Percentiles rank a stretch among this genome's conserved stretches.
These are phyloP conservation scores for Fusarium nelsonii DNA, from an alignment of 2,329 filamentous ascomycete genomes.

Conservation along the genomic window DNA sequence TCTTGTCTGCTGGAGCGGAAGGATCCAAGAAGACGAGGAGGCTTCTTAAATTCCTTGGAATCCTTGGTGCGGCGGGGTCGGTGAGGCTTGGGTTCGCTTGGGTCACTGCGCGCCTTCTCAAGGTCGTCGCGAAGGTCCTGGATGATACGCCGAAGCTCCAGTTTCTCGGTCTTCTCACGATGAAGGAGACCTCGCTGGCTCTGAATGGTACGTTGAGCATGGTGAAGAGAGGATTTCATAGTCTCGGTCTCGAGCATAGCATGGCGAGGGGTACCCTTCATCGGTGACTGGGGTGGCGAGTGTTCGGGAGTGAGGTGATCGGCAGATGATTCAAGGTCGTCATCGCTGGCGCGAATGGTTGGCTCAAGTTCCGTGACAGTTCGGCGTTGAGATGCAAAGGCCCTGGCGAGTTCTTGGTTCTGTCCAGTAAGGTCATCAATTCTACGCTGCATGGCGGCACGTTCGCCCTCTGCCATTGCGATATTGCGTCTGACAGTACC, in stretches of 20 bases:
- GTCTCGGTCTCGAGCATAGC: conserved; percentile 95
- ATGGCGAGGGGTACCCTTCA: conserved; percentile 92
- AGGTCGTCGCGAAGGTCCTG: conserved; percentile 95
- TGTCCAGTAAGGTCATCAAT: conserved; percentile 89
- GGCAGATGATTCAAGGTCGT: conserved; percentile 72
- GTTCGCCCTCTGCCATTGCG: conserved; percentile 81
- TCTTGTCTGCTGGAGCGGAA: conserved; percentile 81
- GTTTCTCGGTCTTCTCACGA: conserved; percentile 97
- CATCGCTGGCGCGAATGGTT: conserved; percentile 68
- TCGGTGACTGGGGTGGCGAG: conserved; percentile 89
- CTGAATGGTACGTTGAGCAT: conserved; percentile 96
- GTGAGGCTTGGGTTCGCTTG: conserved; percentile 58
- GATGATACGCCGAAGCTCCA: conserved; percentile 93
- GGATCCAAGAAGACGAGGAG: conserved; percentile 80
- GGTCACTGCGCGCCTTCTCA: conserved; percentile 74
- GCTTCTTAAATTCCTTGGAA: conserved; percentile 81
- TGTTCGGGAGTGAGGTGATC: conserved; percentile 85
- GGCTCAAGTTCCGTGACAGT: conserved; percentile 74
- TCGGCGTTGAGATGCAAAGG: conserved; percentile 79
- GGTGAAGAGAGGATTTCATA: conserved; percentile 90
- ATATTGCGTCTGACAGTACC: conserved; percentile 85
- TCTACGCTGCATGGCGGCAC: conserved; percentile 81
- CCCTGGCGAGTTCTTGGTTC: conserved; percentile 90
- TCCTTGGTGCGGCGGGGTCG: conserved; percentile 74
- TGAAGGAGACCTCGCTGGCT: conserved; percentile 95